Conservation (phyloP, 495 filamentous ascomycete species). For the Collariella sp. region DNA sequence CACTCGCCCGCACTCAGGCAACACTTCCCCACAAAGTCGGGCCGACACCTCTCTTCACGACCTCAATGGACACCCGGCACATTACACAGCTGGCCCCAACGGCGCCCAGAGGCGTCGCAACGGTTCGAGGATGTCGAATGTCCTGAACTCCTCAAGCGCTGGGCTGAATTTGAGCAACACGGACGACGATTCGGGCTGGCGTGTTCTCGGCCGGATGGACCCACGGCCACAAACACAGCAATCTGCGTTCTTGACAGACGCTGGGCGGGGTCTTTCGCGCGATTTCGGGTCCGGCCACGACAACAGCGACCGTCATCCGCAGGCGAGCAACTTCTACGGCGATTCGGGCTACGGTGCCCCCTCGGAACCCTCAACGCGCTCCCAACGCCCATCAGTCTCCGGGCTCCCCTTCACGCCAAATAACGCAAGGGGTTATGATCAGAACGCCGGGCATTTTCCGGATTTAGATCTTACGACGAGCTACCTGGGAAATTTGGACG, state of each 20-base stretch:
- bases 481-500: slow-evolving; percentile 1
- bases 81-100: slow-evolving; percentile 28
- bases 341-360: slow-evolving; percentile 8
- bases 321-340: background rate
- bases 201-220: background rate
- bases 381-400: slow-evolving; percentile 22
- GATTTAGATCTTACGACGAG: slow-evolving; percentile 11
- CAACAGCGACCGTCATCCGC: slow-evolving; percentile 22
- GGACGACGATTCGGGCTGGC: too few relatives aligned
- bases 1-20: slow-evolving; percentile 20
- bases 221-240: slow-evolving; percentile 12
- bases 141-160: slow-evolving; percentile 3
- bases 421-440: slow-evolving; percentile 1
- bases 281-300: slow-evolving; percentile 27
- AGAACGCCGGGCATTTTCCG: slow-evolving; percentile 4
- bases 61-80: slow-evolving; percentile 30
- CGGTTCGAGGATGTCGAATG: slow-evolving; percentile 5
- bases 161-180: background rate
- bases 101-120: slow-evolving; percentile 14
- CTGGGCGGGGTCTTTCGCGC: slow-evolving; percentile 14
- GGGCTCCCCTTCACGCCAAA: slow-evolving; percentile 12
- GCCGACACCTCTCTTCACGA: slow-evolving; percentile 32
- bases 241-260: slow-evolving; percentile 7
- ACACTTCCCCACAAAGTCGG: slow-evolving; percentile 25
- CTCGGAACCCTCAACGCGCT: slow-evolving; percentile 2